Conservation (phyloP, 805 yeast genomes). For the Wickerhamiella galacta region DNA sequence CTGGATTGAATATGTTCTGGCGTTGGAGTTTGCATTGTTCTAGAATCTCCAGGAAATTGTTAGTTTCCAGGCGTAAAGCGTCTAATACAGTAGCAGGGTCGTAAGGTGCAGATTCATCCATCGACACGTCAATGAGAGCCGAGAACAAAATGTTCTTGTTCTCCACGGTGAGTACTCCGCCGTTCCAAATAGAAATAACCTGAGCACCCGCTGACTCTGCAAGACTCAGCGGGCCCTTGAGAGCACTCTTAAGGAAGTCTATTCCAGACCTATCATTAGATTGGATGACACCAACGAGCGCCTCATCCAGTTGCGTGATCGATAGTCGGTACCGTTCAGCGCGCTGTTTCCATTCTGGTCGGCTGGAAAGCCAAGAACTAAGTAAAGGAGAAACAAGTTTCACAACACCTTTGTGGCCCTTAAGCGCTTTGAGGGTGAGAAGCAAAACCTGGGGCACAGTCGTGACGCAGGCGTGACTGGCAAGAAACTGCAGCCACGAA, state of each 20-base stretch:
- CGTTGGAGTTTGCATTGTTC: conserved; percentile 38
- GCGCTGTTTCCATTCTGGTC: conserved; percentile 29
- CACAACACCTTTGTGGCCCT: conserved; percentile 23
- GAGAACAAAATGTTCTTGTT: conserved; percentile 41
- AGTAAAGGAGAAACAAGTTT: conserved; percentile 31
- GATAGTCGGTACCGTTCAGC: conserved; percentile 35
- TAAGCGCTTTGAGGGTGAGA: conserved; percentile 31
- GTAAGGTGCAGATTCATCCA: conserved; percentile 24
- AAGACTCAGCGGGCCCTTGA: conserved; percentile 25
- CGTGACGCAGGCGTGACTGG: conserved; percentile 19
- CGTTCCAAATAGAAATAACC: conserved; percentile 36
- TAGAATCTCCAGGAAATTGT: conserved; percentile 42
- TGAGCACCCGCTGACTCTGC: conserved; percentile 34
- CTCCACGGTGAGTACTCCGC: conserved; percentile 33
- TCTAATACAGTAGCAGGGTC: conserved; percentile 33
- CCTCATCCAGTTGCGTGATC: conserved; percentile 37
- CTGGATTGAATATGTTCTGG: conserved; percentile 23
- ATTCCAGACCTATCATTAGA: conserved; percentile 47
- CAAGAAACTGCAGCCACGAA: conserved; percentile 16
- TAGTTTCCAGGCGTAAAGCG: conserved; percentile 42
- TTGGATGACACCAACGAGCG: conserved; percentile 42
- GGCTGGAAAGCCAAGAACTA: conserved; percentile 29
- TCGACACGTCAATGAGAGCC: conserved; percentile 40
- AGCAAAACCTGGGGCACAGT: conserved; percentile 41
- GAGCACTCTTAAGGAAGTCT: conserved; percentile 39